Conservation (phyloP, 2,329 filamentous ascomycete species). For the Fusarium sp. region DNA sequence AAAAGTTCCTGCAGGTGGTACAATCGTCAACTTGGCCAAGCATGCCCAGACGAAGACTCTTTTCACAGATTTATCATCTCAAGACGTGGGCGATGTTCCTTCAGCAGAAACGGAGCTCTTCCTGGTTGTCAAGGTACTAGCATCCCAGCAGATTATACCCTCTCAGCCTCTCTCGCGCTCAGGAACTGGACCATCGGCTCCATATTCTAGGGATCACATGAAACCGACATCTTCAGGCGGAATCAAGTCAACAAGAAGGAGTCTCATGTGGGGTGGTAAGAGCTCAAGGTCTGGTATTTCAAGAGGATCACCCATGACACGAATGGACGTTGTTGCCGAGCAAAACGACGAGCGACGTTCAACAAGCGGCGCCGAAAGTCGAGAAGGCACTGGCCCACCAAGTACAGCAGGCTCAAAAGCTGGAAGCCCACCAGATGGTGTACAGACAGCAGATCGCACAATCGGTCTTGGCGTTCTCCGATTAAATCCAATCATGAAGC, state of each 20-base stretch:
- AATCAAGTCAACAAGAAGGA: conserved; percentile 69
- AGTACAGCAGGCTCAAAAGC: conserved; percentile 67
- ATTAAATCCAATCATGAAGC: conserved; percentile 79
- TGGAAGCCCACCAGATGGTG: conserved; percentile 38
- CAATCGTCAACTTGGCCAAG: conserved; percentile 73
- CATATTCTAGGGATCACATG: conserved; percentile 58
- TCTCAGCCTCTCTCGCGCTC: conserved; percentile 65
- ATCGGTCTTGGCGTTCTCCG: conserved; percentile 83
- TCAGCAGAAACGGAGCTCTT: conserved; percentile 80
- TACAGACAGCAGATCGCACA: conserved; percentile 62
- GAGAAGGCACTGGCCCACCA: conserved; percentile 62
- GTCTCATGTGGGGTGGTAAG: conserved; percentile 78
- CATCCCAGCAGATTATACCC: conserved; percentile 63
- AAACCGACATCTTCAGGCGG: conserved; percentile 64
- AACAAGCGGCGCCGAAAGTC: conserved; percentile 55
- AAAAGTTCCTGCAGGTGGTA: conserved; percentile 80
- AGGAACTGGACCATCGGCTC: conserved; percentile 58
- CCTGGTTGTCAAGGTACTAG: conserved; percentile 83
- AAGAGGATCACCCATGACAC: conserved; percentile 60
- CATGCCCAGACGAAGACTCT: conserved; percentile 82
- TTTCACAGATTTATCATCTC: conserved; percentile 85
- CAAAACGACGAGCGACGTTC: conserved; percentile 57
- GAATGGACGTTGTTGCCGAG: conserved; percentile 70
- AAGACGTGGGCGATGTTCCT: conserved; percentile 74
- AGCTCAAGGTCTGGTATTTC: conserved; percentile 67